These are phyloP conservation scores for Sporothrix euskadiensis DNA, from an alignment of 2,329 filamentous ascomycete species.

Conservation along the genomic window DNA sequence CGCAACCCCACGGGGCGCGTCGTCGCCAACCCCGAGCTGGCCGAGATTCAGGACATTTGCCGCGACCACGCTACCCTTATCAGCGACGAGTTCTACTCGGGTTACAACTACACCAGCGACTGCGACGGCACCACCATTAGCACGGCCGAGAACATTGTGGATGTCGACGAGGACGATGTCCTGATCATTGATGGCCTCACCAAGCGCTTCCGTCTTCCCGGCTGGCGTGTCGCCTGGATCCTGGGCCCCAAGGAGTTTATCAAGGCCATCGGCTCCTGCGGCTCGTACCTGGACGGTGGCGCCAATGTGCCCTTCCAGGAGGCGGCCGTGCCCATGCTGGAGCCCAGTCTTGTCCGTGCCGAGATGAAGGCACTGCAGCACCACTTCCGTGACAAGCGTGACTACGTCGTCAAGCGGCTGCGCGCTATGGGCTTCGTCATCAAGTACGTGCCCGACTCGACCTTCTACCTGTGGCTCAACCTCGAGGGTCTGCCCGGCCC, in stretches of 20 bases:
- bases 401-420: constrained; percentile 81
- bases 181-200: constrained; percentile 94
- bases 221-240: constrained; percentile 97
- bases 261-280: constrained; percentile 86
- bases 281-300: constrained; percentile 91
- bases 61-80: constrained; percentile 87
- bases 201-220: constrained; percentile 93
- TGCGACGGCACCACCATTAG: constrained; percentile 90
- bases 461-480: constrained; percentile 84
- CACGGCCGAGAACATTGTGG: constrained; percentile 83
- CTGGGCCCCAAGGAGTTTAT: constrained; percentile 95
- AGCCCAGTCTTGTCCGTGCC: constrained; percentile 72
- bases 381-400: constrained; percentile 89
- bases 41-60: constrained; percentile 90
- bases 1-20: constrained; percentile 92
- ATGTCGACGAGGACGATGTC: constrained; percentile 87
- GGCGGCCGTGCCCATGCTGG: constrained; percentile 89
- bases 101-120: constrained; percentile 92
- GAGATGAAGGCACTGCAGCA: constrained; percentile 89
- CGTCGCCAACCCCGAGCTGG: constrained; percentile 78
- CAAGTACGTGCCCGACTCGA: constrained; percentile 81
- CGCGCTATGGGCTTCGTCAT: constrained; percentile 84
- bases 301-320: constrained; percentile 96
- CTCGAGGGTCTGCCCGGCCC: constrained; percentile 70
- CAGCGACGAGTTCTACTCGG: constrained; percentile 94